Base-by-base conservation (phyloP, 2,329 filamentous ascomycete genomes). In the Colletotrichum karsti region DNA sequence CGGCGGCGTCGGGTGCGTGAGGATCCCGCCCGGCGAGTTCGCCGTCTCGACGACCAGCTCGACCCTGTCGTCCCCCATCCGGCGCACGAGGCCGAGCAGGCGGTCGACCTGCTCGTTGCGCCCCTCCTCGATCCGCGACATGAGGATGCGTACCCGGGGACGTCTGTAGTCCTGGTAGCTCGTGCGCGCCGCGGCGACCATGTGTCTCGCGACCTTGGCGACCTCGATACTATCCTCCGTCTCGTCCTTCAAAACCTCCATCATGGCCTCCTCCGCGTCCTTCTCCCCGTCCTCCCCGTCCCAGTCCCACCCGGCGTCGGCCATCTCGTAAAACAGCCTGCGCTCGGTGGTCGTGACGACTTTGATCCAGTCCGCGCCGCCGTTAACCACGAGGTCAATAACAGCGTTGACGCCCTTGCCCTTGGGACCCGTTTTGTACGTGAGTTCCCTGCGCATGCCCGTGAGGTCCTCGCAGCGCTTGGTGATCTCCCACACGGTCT, bases 261-360 rank as follows among this genome's bases (percentile, higher is more conserved):
- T 69, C 3, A 76, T 74, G 0, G 75, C 70, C 55, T 80, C 77
- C 8, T 77, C 77, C 74, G 76, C 80, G 54, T 81, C 80, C 7
- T 76, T 74, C 30, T 71, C 67, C 7, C 77, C 74, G 5, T 72
- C 63, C 5, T 73, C 70, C 7, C 79, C 77, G 6, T 79, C 81
- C 81, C 81, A 83, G 7, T 74, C 74, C 81, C 81, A 82, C 4
- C 81, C 81, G n/a, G 74, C 74, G 50, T 81, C 80, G 3, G 76
- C 75, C 80, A 83, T 78, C 50, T 83, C 79, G 4, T 79, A 73
- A 7, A 77, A 77, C 57, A 82, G 72, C 28, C 79, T 26, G 10
- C 69, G 55, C 44, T 70, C 63, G n/a, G 69, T 71, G 3, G 69
- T 71, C 5, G 67, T 71, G 5, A 71, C 63, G 18, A 70, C 46